These are phyloP conservation scores for Chaetomidium leptoderma DNA, from an alignment of 495 filamentous ascomycete species.

Conservation along the genomic window DNA sequence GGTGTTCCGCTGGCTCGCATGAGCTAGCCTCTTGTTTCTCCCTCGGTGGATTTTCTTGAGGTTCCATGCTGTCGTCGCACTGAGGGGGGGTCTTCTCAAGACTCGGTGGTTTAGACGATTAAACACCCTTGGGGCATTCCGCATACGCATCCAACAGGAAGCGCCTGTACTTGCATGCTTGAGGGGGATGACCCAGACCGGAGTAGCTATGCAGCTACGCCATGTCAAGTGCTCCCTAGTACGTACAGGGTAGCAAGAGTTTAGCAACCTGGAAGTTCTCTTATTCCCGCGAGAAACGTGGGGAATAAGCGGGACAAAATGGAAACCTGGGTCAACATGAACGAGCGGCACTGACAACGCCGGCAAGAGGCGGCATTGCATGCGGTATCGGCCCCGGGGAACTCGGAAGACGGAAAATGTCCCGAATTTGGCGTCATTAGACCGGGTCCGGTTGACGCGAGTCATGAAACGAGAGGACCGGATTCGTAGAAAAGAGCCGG, in stretches of 20 bases:
- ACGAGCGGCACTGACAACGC: not conserved
- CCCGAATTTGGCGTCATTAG: no score
- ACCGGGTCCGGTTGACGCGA: no score
- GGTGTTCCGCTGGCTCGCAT: not conserved
- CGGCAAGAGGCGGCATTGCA: not conserved
- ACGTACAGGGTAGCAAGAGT: no score
- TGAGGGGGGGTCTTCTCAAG: not conserved
- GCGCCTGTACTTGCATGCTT: not conserved
- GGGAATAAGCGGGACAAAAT: slow-evolving; percentile 12
- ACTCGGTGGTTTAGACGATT: not conserved
- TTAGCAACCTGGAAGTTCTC: not conserved
- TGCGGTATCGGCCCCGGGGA: slow-evolving; percentile 16
- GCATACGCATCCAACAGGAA: not conserved
- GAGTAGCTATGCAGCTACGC: not conserved
- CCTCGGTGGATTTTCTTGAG: not conserved
- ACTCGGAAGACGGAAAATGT: not conserved
- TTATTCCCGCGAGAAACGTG: slow-evolving; percentile 16
- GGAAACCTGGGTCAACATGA: not conserved
- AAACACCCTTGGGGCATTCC: no score
- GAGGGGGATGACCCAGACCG: not conserved
- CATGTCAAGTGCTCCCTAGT: not conserved
- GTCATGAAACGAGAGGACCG: not conserved
- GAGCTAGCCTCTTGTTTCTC: not conserved
- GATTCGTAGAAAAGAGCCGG: not conserved
- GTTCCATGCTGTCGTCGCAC: not conserved